These are phyloP conservation scores for Lupinus albus DNA, from an alignment of 306 rosid genomes.

Conservation along the genomic window DNA sequence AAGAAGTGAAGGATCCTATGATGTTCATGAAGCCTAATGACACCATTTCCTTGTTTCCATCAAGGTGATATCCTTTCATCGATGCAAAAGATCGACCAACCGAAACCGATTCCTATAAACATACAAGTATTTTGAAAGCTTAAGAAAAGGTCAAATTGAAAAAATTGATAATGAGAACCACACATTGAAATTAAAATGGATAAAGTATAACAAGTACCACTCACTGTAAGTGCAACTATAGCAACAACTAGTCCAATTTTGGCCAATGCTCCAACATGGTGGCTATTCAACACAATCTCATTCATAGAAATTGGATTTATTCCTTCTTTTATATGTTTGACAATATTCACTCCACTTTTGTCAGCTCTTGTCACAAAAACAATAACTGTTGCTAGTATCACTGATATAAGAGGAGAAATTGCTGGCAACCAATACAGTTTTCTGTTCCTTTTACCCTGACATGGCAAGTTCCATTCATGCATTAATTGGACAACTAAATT, in stretches of 20 bases:
- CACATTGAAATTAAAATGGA: neutral
- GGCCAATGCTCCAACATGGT: slow-evolving; percentile 48
- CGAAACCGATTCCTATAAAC: slow-evolving; percentile 61
- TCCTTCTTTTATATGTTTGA: slow-evolving; percentile 64
- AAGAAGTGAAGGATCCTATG: slow-evolving; percentile 66
- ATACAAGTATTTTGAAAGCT: neutral
- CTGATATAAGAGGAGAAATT: slow-evolving; percentile 63
- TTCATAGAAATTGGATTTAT: slow-evolving; percentile 62
- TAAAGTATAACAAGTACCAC: neutral
- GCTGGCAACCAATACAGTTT: slow-evolving; percentile 70
- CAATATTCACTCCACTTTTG: slow-evolving; percentile 54
- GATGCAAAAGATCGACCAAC: slow-evolving; percentile 65
- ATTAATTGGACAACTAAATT: slow-evolving; percentile 1
- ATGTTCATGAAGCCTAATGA: slow-evolving; percentile 69
- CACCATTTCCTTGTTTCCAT: slow-evolving; percentile 75
- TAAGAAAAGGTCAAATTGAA: neutral
- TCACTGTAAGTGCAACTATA: slow-evolving; percentile 63
- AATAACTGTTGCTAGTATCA: slow-evolving; percentile 54
- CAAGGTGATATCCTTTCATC: slow-evolving; percentile 58
- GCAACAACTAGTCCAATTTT: slow-evolving; percentile 60
- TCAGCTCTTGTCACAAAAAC: slow-evolving; percentile 60
- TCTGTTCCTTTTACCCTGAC: slow-evolving; percentile 57
- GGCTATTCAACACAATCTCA: slow-evolving; percentile 48
- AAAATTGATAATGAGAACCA: neutral
- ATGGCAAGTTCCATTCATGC: slow-evolving; percentile 19